A percentile compares a stretch with the other conserved stretches of the same genome.
phyloP scores from a whole-genome alignment of 805 yeast genomes.

The Cyberlindnera euphorbiiphila region DNA sequence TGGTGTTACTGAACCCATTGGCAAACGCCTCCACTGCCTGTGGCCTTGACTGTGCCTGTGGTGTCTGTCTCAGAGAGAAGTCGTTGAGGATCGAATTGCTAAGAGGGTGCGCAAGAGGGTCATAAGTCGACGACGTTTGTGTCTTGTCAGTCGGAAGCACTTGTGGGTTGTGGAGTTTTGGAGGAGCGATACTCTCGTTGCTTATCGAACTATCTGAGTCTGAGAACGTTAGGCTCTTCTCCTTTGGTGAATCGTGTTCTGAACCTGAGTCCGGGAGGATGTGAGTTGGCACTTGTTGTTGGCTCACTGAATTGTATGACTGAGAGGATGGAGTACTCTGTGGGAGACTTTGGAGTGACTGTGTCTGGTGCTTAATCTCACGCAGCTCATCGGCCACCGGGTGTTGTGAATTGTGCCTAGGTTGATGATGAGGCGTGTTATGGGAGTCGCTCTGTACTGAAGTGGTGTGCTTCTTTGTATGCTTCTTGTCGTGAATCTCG shows the following conservation, averaged over 20 bases:
- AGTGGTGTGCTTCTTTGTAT: constrained; percentile 1
- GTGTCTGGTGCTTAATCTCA: too few relatives aligned
- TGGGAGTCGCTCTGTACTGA: too few relatives aligned
- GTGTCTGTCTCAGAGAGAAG: constrained; percentile 22
- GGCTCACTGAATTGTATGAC: not conserved
- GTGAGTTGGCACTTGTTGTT: constrained; percentile 7
- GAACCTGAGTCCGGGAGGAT: constrained; percentile 13
- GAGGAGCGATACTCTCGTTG: constrained; percentile 28
- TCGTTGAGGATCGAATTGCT: constrained; percentile 23
- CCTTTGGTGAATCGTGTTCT: constrained; percentile 20
- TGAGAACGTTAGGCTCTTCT: constrained; percentile 22
- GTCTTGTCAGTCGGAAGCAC: constrained; percentile 23
- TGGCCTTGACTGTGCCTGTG: constrained; percentile 18
- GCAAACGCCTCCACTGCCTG: constrained; percentile 13
- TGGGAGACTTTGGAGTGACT: too few relatives aligned
- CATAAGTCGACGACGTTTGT: constrained; percentile 6
- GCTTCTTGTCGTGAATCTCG: not conserved
- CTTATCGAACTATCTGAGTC: constrained; percentile 26
- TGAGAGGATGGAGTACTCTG: too few relatives aligned
- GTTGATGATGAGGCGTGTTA: not conserved
- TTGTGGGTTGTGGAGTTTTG: constrained; percentile 27
- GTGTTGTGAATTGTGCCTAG: constrained; percentile 1
- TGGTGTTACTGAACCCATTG: constrained; percentile 13
- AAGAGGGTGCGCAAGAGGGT: constrained; percentile 9
- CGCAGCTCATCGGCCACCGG: too few relatives aligned